Percentiles rank a stretch among this genome's conserved stretches.
phyloP scores from a whole-genome alignment of 2,329 filamentous ascomycete species.

The Trichothecium sympodiale region DNA sequence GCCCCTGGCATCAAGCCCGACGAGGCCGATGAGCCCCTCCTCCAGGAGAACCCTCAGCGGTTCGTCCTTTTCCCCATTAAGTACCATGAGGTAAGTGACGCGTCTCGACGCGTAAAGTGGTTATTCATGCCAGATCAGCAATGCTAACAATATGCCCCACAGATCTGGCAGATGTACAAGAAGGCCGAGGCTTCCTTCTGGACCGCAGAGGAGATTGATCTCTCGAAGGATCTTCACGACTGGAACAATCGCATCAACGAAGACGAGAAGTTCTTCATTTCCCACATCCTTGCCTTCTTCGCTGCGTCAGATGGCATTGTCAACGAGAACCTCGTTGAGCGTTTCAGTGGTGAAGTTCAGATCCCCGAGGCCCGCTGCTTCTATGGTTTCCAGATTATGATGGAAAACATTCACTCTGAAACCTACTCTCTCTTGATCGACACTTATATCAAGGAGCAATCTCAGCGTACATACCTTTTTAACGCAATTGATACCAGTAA shows the following conservation, averaged over 20 bases:
- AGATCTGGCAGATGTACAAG: conserved; percentile 99
- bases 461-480: conserved; percentile 89
- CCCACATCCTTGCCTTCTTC: conserved; percentile 97
- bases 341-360: conserved; percentile 94
- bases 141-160: conserved; percentile 25
- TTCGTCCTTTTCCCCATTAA: conserved; percentile 99
- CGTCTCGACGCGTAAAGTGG: conserved; percentile 60
- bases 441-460: conserved; percentile 97
- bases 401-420: conserved; percentile 99
- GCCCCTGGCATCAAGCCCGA: conserved; percentile 49
- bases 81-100: conserved; percentile 86
- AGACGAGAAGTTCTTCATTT: conserved; percentile 97
- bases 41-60: conserved; percentile 89
- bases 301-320: conserved; percentile 97
- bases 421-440: conserved; percentile 99
- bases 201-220: conserved; percentile 98
- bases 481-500: conserved; percentile 96
- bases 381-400: conserved; percentile 99
- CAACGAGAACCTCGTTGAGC: conserved; percentile 98
- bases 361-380: conserved; percentile 98
- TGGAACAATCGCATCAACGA: conserved; percentile 98
- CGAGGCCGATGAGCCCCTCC: conserved; percentile 77
- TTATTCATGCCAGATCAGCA: conserved; percentile 13
- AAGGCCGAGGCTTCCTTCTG: conserved; percentile 99
- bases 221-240: conserved; percentile 97